These are phyloP conservation scores for Cyclotella atomus DNA, from an alignment of 108 stramenopile species.

Conservation along the genomic window DNA sequence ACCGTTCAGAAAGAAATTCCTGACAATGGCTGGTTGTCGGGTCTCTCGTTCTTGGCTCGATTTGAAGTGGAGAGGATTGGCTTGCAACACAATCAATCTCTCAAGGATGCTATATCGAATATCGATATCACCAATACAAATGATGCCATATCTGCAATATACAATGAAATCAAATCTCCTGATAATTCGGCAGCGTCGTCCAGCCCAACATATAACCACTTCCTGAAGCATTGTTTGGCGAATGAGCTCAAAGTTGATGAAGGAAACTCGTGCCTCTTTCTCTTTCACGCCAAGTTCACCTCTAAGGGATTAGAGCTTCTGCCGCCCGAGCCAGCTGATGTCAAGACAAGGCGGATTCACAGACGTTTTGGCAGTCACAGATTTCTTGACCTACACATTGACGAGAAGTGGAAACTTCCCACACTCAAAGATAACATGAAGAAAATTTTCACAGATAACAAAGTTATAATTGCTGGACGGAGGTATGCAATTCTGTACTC, in stretches of 20 bases:
- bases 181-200: neutral
- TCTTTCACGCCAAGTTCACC: conserved; percentile 13
- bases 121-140: neutral
- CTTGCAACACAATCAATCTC: neutral
- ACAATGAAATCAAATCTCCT: neutral
- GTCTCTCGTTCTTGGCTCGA: conserved; percentile 12
- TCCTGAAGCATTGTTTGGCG: neutral
- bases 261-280: conserved; percentile 8
- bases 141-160: conserved; percentile 4
- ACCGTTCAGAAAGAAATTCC: neutral
- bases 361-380: conserved; percentile 38
- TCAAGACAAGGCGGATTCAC: conserved; percentile 26
- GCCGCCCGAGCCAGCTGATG: neutral
- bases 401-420: conserved; percentile 1
- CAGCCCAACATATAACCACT: conserved; percentile 2
- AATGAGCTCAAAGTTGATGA: conserved; percentile 5
- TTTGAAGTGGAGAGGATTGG: conserved; percentile 9
- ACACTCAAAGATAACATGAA: neutral
- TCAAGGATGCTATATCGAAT: neutral
- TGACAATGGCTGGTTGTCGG: conserved; percentile 2
- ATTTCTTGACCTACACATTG: conserved; percentile 25
- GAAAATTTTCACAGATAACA: conserved; percentile 11
- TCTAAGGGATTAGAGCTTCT: conserved; percentile 16
- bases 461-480: conserved; percentile 22
- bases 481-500: conserved; percentile 37